Conservation (phyloP, 2,329 filamentous ascomycete genomes). For the Lasiodiplodia hormozganensis region DNA sequence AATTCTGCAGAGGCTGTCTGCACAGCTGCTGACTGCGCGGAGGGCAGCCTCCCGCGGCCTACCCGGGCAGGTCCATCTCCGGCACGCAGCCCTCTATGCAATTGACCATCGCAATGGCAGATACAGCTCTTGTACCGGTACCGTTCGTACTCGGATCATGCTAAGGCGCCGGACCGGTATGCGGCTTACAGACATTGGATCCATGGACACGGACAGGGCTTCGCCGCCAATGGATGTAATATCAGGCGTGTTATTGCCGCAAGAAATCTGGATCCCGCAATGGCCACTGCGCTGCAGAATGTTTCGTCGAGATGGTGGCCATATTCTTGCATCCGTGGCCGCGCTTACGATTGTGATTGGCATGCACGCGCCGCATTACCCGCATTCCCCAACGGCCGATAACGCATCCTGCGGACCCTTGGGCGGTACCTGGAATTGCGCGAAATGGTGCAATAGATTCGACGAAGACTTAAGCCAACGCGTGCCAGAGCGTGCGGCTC, state of each 20-base stretch:
- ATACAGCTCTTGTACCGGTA: background rate
- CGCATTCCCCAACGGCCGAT: constrained; percentile 24
- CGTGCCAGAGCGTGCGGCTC: constrained; percentile 23
- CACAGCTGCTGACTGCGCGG: background rate
- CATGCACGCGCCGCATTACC: constrained; percentile 23
- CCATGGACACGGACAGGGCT: background rate
- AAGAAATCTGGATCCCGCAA: constrained; percentile 14
- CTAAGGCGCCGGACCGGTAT: background rate
- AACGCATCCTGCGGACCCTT: constrained; percentile 18
- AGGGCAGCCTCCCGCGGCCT: background rate
- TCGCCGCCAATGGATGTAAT: constrained; percentile 4
- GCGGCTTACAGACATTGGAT: constrained; percentile 16
- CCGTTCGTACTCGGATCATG: background rate
- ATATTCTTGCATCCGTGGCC: constrained; percentile 11
- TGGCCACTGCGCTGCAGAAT: constrained; percentile 2
- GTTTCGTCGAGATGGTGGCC: background rate
- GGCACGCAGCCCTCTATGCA: background rate
- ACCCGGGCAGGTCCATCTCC: background rate
- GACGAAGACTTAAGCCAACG: background rate
- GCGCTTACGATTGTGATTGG: constrained; percentile 13
- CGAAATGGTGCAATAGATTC: constrained; percentile 13
- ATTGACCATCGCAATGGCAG: background rate
- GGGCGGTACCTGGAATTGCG: constrained; percentile 14
- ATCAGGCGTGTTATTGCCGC: constrained; percentile 4
- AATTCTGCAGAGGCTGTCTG: no score